These are phyloP conservation scores for Fomitopsis palustris DNA, from an alignment of 1,284 basidiomycete species.

Conservation along the genomic window DNA sequence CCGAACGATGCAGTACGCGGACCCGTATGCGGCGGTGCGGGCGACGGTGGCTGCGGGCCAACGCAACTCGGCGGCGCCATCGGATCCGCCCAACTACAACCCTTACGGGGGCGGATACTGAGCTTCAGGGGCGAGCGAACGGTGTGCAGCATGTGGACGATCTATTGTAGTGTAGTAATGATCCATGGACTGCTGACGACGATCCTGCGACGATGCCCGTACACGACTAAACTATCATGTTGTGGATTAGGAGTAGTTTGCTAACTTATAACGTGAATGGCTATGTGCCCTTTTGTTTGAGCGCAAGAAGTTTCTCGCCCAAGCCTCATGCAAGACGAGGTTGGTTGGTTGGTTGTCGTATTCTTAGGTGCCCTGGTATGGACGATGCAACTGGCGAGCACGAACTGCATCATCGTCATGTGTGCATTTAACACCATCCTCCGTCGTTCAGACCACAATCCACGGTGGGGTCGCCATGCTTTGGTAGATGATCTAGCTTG, in stretches of 20 bases:
- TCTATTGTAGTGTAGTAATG: slow-evolving; percentile 11
- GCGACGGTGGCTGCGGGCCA: slow-evolving; percentile 33
- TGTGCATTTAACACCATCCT: no score
- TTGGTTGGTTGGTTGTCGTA: no score
- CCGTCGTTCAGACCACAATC: no score
- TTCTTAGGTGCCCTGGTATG: no score
- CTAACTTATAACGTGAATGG: slow-evolving; percentile 20
- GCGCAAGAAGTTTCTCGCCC: no score
- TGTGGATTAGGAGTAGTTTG: slow-evolving; percentile 11
- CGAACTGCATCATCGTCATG: no score
- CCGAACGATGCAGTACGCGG: slow-evolving; percentile 85
- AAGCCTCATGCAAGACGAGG: no score
- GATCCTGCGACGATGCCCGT: not conserved
- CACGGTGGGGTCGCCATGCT: no score
- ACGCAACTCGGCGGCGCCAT: slow-evolving; percentile 13
- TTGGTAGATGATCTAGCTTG: no score
- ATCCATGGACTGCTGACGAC: not conserved
- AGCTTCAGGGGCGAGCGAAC: slow-evolving; percentile 9
- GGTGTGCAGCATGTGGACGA: slow-evolving; percentile 4
- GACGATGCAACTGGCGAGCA: no score
- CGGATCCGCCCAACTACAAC: slow-evolving; percentile 21
- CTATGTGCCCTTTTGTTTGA: not conserved
- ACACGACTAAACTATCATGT: not conserved
- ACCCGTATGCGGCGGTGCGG: slow-evolving; percentile 75
- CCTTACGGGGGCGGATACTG: slow-evolving; percentile 19